Evolutionary conservation across 2,329 filamentous ascomycete genomes (phyloP), one percentile per base, ranked within the genome.

Genomic region (Pyrenophora graminea): DNA sequence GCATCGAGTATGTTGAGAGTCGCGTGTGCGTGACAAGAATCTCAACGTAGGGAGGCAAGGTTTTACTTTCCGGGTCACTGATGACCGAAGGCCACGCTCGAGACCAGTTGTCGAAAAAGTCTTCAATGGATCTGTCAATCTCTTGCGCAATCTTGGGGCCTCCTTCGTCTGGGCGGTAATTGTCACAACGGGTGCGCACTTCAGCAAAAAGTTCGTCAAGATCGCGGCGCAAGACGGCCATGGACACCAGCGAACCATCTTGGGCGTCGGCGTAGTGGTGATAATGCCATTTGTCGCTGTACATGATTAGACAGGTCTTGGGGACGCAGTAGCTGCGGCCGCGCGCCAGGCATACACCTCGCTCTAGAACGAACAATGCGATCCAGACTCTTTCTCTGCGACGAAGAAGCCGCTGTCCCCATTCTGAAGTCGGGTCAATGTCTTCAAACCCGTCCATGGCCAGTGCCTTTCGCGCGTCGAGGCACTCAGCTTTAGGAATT

Each of bases 1-100:
- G 86, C 52, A 84, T 85, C 47, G 85, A 84, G 67, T 90, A 90
- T 12, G 87, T 87, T n/a, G 87, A 90, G 1, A 90, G 76, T 21
- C 86, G 82, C 1, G 87, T 90, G 59, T 90, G 87, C 1, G 68
- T 87, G 33, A 89, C 85, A 3, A 90, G 77, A 45, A 90, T 90
- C 51, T 90, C 87, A 21, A 90, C 87, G 55, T 90, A 90, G 0
- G 87, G 86, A 0, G 87, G 87, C 0, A 90, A 78, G 1, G 77
- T 78, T 40, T 61, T 64, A 17, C 83, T 80, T 78, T 64, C 55
- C 21, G 51, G 36, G 40, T 58, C 62, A 44, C 63, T 67, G 21
- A 60, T 61, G 10, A 63, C 51, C 3, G 51, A 58, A 3, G 61
- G 63, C 86, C 86, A 89, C 55, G 81, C 82, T 0, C 82, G 76